Percentiles rank a stretch among this genome's conserved stretches.
Conservation (phyloP, 345 rosid species). For the Melaleuca alternifolia region DNA sequence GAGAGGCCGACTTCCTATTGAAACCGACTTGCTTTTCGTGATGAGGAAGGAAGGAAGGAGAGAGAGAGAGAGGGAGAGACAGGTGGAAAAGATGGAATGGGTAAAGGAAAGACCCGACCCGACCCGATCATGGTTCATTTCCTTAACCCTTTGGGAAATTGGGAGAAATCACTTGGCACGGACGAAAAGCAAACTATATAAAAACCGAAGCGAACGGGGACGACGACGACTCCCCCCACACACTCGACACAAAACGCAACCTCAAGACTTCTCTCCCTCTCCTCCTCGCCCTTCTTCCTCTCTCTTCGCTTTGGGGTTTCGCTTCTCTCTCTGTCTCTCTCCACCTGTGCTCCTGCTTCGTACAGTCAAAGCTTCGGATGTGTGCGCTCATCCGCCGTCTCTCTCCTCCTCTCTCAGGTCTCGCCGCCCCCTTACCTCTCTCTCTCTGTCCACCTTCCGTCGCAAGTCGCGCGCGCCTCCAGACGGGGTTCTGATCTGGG, state of each 20-base stretch:
- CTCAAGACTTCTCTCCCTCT: background rate
- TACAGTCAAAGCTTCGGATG: conserved; percentile 22
- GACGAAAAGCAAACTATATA: too few species aligned
- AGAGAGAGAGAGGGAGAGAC: too few species aligned
- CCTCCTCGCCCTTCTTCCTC: background rate
- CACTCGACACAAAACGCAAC: background rate
- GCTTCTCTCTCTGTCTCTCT: conserved; percentile 7
- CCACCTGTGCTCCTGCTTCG: background rate
- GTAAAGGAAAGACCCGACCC: background rate
- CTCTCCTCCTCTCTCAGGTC: conserved; percentile 21
- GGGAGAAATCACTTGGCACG: background rate
- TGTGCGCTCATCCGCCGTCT: conserved; percentile 11
- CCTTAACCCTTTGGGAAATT: background rate
- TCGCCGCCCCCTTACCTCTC: background rate
- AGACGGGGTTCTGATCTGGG: background rate
- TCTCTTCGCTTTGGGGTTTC: conserved; percentile 28
- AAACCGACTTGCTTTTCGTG: background rate
- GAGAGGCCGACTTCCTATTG: background rate
- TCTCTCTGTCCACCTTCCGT: background rate
- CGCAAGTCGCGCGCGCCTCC: background rate
- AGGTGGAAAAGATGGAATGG: background rate
- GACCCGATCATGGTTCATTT: background rate
- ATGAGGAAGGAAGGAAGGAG: background rate
- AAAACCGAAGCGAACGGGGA: background rate
- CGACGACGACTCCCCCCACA: background rate